phyloP scores from a whole-genome alignment of 2,329 filamentous ascomycete species.

The Rhynchosporium secalis region DNA sequence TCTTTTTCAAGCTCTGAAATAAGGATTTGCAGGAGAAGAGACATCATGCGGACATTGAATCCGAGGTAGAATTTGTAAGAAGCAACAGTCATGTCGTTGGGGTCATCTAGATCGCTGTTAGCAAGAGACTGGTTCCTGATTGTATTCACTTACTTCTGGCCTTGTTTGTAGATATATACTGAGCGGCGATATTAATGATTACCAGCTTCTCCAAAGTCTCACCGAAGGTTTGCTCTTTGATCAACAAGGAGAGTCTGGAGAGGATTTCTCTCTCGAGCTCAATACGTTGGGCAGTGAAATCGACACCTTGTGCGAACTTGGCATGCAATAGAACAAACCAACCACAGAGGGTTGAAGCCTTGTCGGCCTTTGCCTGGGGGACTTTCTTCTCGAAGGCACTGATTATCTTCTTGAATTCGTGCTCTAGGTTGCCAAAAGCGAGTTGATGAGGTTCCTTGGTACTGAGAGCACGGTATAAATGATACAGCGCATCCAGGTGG shows the following conservation, averaged over 20 bases:
- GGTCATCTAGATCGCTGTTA: conserved; percentile 21
- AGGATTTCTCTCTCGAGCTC: conserved; percentile 87
- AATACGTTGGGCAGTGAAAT: conserved; percentile 67
- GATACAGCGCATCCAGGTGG: conserved; percentile 82
- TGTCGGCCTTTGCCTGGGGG: conserved; percentile 30
- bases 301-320: conserved; percentile 74
- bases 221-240: conserved; percentile 67
- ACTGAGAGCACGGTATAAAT: conserved; percentile 81
- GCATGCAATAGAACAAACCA: conserved; percentile 90
- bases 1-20: conserved; percentile 65
- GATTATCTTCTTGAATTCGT: conserved; percentile 71
- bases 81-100: conserved; percentile 40
- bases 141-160: conserved; percentile 51
- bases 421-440: conserved; percentile 73
- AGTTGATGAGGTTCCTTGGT: conserved; percentile 73
- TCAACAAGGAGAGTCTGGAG: conserved; percentile 69
- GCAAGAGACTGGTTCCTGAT: neutral
- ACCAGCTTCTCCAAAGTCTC: conserved; percentile 74
- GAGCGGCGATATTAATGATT: conserved; percentile 82
- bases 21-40: conserved; percentile 68
- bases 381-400: conserved; percentile 52
- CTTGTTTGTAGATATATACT: conserved; percentile 66
- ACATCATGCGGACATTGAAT: conserved; percentile 77
- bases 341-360: conserved; percentile 61
- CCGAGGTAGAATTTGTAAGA: conserved; percentile 68